Percentiles rank a stretch among this genome's conserved stretches.
phyloP scores from a whole-genome alignment of 83 land plant species.

The Picea abies region DNA sequence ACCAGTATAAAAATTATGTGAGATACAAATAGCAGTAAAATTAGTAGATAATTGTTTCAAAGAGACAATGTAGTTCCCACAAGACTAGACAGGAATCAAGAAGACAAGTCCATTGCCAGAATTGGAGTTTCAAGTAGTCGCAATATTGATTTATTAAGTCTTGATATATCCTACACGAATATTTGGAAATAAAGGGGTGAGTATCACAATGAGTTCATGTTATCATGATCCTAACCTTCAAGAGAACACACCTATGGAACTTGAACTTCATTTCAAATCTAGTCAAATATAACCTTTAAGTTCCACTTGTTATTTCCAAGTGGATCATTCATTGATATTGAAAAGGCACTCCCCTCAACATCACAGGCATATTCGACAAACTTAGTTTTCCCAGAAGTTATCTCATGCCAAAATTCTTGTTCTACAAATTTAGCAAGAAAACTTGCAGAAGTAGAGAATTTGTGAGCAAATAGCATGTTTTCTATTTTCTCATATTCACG shows the following conservation, averaged over 20 bases:
- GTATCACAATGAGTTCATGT: no score
- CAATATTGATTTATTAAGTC: conserved; percentile 63
- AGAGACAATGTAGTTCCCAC: no score
- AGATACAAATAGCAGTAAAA: no score
- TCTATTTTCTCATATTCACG: conserved; percentile 93
- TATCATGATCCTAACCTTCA: no score
- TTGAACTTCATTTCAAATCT: not conserved
- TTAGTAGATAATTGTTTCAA: no score
- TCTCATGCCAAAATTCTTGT: conserved; percentile 89
- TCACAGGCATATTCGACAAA: conserved; percentile 92
- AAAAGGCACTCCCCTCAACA: conserved; percentile 96
- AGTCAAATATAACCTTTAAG: conserved; percentile 61
- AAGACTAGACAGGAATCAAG: not conserved
- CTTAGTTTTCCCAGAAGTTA: conserved; percentile 67
- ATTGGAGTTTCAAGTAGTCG: conserved; percentile 72
- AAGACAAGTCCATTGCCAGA: conserved; percentile 42
- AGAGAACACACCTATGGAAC: not conserved
- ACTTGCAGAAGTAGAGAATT: conserved; percentile 68
- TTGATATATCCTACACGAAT: conserved; percentile 55
- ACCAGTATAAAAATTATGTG: no score
- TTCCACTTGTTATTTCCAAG: conserved; percentile 92
- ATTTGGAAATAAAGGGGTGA: no score
- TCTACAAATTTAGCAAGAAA: conserved; percentile 77
- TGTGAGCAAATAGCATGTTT: conserved; percentile 79
- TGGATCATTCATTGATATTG: conserved; percentile 68